These are phyloP conservation scores for Dictyostelium purpureum DNA, from an alignment of 78 protist species.

Conservation along the genomic window DNA sequence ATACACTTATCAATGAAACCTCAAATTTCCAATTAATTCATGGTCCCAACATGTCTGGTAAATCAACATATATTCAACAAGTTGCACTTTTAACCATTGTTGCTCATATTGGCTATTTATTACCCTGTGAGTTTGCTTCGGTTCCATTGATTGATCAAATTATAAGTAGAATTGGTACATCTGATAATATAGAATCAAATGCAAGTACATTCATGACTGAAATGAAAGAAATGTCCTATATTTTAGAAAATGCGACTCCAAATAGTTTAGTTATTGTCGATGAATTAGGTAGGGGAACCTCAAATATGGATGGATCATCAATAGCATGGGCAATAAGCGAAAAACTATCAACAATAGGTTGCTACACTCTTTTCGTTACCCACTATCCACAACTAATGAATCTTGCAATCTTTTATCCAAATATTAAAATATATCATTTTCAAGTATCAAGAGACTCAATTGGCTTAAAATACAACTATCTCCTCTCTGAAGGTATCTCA, in stretches of 20 bases:
- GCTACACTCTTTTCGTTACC: slow-evolving; percentile 65
- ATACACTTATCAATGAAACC: slow-evolving; percentile 55
- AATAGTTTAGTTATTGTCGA: slow-evolving; percentile 70
- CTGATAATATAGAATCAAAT: slow-evolving; percentile 63
- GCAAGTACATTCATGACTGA: slow-evolving; percentile 80
- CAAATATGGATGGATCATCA: slow-evolving; percentile 79
- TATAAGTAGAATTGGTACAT: slow-evolving; percentile 65
- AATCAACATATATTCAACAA: slow-evolving; percentile 82
- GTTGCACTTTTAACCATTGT: slow-evolving; percentile 70
- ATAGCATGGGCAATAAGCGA: slow-evolving; percentile 81
- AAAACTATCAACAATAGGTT: slow-evolving; percentile 32
- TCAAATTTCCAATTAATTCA: slow-evolving; percentile 64
- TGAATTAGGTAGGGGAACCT: slow-evolving; percentile 81
- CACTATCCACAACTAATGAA: slow-evolving; percentile 26
- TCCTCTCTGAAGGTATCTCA: slow-evolving; percentile 34
- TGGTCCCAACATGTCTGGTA: slow-evolving; percentile 85
- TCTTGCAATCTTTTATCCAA: slow-evolving; percentile 5
- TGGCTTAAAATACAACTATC: slow-evolving; percentile 32
- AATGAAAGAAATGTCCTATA: slow-evolving; percentile 76
- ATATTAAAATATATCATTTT: slow-evolving; percentile 37
- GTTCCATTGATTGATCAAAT: slow-evolving; percentile 52
- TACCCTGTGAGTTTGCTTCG: slow-evolving; percentile 64
- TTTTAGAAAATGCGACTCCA: slow-evolving; percentile 59
- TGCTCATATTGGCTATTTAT: slow-evolving; percentile 74
- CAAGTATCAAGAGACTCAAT: slow-evolving; percentile 21